Evolutionary conservation across 1,139 yeast species (phyloP).

Genomic region (Blastobotrys petasosporus): DNA sequence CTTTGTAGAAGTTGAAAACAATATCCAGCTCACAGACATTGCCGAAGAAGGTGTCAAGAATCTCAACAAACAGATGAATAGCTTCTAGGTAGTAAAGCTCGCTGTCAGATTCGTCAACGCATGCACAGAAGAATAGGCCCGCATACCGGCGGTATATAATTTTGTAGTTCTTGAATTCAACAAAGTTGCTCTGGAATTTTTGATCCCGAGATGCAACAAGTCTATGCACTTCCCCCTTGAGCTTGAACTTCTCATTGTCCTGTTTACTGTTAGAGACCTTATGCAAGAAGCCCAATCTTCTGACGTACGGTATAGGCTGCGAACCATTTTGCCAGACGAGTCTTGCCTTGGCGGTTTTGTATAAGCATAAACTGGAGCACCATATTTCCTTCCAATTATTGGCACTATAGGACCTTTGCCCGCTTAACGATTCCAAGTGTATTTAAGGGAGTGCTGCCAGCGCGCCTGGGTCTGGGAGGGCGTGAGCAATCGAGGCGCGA

Average conservation of each 20-base stretch:
- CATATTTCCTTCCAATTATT: conserved; percentile 39
- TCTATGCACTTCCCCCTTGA: conserved; percentile 69
- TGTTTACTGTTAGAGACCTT: conserved; percentile 19
- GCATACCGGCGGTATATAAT: conserved; percentile 88
- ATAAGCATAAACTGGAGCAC: conserved; percentile 72
- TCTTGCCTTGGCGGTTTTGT: conserved; percentile 89
- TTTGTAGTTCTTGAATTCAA: conserved; percentile 54
- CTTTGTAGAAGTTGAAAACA: conserved; percentile 88
- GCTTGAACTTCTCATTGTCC: conserved; percentile 49
- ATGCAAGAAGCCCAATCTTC: not conserved
- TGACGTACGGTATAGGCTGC: conserved; percentile 35
- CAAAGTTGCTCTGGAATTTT: conserved; percentile 52
- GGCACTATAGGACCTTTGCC: no score
- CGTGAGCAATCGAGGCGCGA: not conserved
- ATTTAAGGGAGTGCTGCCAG: not conserved
- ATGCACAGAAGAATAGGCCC: conserved; percentile 78
- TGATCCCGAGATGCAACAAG: conserved; percentile 76
- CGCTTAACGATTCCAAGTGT: no score
- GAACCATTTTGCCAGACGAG: conserved; percentile 82
- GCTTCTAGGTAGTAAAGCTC: conserved; percentile 80
- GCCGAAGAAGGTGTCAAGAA: conserved; percentile 74
- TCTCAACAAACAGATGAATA: conserved; percentile 83
- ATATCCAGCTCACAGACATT: conserved; percentile 95
- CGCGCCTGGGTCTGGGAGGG: not conserved
- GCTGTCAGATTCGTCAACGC: conserved; percentile 68